A percentile compares a stretch with the other conserved stretches of the same genome.
Evolutionary conservation across 1,284 basidiomycete genomes (phyloP).

Genomic region (Coniophora puteana): DNA sequence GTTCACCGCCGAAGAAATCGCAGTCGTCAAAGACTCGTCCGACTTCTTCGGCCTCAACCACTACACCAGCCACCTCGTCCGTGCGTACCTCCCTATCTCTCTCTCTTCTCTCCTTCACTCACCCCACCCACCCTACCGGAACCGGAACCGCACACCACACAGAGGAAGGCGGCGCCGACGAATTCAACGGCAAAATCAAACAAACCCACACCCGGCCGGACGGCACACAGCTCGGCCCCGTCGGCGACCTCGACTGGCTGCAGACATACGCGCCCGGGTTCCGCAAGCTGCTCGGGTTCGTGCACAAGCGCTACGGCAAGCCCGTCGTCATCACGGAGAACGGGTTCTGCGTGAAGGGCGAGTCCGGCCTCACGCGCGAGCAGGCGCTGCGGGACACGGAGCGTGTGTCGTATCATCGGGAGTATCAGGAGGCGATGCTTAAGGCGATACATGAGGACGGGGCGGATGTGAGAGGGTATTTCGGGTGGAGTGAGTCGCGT

Average conservation of each 20-base stretch:
- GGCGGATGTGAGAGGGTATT: conserved; percentile 66
- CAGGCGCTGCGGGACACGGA: conserved; percentile 63
- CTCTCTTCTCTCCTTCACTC: conserved; percentile 15
- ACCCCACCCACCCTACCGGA: conserved; percentile 1
- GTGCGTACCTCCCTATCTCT: conserved; percentile 23
- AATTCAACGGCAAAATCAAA: conserved; percentile 39
- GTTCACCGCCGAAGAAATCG: conserved; percentile 45
- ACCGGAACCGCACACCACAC: conserved; percentile 1
- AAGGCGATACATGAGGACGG: conserved; percentile 62
- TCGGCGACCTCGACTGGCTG: conserved; percentile 28
- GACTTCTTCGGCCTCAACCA: conserved; percentile 49
- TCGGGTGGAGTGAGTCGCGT: conserved; percentile 60
- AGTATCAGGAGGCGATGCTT: conserved; percentile 56
- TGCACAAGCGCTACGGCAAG: neutral
- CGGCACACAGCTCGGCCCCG: conserved; percentile 39
- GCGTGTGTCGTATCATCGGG: conserved; percentile 66
- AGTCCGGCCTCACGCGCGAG: conserved; percentile 47
- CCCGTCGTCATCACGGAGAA: conserved; percentile 60
- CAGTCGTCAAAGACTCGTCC: conserved; percentile 43
- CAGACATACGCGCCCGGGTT: conserved; percentile 17
- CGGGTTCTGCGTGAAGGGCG: conserved; percentile 70
- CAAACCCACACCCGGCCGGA: conserved; percentile 38
- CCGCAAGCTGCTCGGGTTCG: conserved; percentile 3
- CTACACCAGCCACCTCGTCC: conserved; percentile 47
- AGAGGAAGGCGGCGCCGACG: conserved; percentile 37